phyloP scores from a whole-genome alignment of 495 filamentous ascomycete species.

The Penicillium arizonense region DNA sequence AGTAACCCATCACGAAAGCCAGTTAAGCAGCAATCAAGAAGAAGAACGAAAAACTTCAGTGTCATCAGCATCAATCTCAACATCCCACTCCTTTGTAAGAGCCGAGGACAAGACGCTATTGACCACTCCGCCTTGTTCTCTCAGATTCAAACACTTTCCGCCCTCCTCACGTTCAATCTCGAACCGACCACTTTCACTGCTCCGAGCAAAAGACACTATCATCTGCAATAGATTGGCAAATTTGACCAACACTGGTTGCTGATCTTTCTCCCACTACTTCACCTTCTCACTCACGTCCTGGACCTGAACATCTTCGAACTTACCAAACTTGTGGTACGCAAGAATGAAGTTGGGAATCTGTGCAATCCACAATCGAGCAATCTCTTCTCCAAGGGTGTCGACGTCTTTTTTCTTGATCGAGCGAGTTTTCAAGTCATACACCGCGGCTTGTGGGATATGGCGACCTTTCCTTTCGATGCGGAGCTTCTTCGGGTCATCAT shows the following conservation, averaged over 20 bases:
- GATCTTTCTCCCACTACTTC: conserved; percentile 50
- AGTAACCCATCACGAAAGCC: too few relatives aligned
- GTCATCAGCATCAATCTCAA: neutral
- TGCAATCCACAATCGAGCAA: conserved; percentile 58
- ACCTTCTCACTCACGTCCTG: conserved; percentile 44
- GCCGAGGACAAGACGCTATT: conserved; percentile 8
- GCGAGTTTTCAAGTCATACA: conserved; percentile 72
- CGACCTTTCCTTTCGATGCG: conserved; percentile 5
- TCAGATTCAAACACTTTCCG: conserved; percentile 38
- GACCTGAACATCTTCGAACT: conserved; percentile 53
- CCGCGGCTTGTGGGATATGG: conserved; percentile 35
- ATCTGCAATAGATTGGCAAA: conserved; percentile 37
- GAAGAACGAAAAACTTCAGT: neutral
- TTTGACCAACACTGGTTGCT: conserved; percentile 23
- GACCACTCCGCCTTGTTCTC: conserved; percentile 32
- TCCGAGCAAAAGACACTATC: conserved; percentile 41
- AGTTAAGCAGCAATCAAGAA: too few relatives aligned
- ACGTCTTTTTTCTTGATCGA: conserved; percentile 33
- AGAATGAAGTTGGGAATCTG: conserved; percentile 63
- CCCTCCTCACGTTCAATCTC: conserved; percentile 39
- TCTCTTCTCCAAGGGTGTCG: conserved; percentile 40
- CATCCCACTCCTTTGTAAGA: neutral
- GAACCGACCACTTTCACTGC: conserved; percentile 30
- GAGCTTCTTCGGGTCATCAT: conserved; percentile 1
- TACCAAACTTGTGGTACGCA: conserved; percentile 54